Base-by-base conservation (phyloP, 805 yeast genomes). In the Candida dajiaensis region DNA sequence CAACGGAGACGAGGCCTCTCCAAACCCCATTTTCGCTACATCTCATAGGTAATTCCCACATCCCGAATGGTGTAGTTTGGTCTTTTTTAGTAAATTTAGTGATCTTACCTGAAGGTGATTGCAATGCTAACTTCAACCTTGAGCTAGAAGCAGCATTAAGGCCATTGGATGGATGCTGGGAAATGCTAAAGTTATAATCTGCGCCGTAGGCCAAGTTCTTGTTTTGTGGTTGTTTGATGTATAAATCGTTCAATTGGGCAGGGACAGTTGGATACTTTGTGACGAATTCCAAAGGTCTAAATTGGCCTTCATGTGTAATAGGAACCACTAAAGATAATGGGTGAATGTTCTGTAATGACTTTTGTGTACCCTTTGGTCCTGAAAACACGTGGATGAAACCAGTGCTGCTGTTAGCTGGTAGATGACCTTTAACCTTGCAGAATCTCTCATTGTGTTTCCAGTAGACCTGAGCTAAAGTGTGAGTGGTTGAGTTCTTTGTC, bases 221-320 rank as follows among this genome's bases (percentile, higher is more conserved):
- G 50, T 83, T 77, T 63, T 92, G 98, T 2, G 99, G 99, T 53
- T 85, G 88, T 45, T 79, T 74, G 47, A 94, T 77, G 64, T 92
- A 94, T 41, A 89, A 64, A 62, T 92, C 99, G 50, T 82, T 79
- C 39, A 73, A 72, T 57, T 77, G 80, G 25, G 83, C 76, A 49
- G 77, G 81, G 16, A 85, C 82, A 0, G 92, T 80, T 2, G 94
- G 89, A 53, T 77, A 82, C 44, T 88, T 69, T 18, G 80, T 78
- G 16, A 86, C 87, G 63, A 89, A 85, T 50, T 81, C 81, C 42
- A 81, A 73, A 12, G 78, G 74, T 55, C 77, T 81, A 57, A 74
- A 73, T 40, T 71, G 64, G 7, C 96, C 96, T 25, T 68, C 68
- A 58, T 89, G 97, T 43, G 78, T 76, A 43, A 89, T 69, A 15